These are phyloP conservation scores for Penicillium riverlandense DNA, from an alignment of 495 filamentous ascomycete species.

Conservation along the genomic window DNA sequence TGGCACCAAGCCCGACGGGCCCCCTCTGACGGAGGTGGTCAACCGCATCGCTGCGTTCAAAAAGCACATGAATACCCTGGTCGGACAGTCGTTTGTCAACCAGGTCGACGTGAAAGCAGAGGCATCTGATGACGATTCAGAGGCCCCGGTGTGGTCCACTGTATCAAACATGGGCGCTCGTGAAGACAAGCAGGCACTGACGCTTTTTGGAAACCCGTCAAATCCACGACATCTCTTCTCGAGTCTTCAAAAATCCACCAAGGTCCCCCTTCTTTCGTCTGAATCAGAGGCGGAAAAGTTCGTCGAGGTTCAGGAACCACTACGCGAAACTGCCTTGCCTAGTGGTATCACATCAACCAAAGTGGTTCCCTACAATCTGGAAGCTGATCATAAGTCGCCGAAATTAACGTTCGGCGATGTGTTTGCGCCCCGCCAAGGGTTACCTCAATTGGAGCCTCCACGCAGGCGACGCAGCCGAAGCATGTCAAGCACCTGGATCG, in stretches of 20 bases:
- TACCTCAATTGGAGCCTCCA: constrained; percentile 65
- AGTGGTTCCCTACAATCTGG: constrained; percentile 49
- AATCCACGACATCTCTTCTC: constrained; percentile 75
- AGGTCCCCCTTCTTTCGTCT: constrained; percentile 24
- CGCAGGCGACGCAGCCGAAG: constrained; percentile 23
- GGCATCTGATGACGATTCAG: constrained; percentile 29
- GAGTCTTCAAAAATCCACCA: constrained; percentile 57
- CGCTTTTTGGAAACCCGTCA: constrained; percentile 59
- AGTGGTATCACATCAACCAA: constrained; percentile 66
- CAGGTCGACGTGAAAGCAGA: constrained; percentile 35
- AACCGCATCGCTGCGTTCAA: constrained; percentile 41
- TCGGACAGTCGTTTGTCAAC: constrained; percentile 33
- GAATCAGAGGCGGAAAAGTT: constrained; percentile 37
- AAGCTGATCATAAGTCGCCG: constrained; percentile 28
- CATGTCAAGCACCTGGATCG: constrained; percentile 27
- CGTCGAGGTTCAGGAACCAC: constrained; percentile 35
- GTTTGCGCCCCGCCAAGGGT: constrained; percentile 62
- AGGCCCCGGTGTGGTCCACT: constrained; percentile 19
- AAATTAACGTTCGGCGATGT: constrained; percentile 70
- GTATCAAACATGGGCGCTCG: constrained; percentile 20
- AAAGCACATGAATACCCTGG: constrained; percentile 41
- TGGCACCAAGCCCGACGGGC: constrained; percentile 22
- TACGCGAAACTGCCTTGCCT: constrained; percentile 61
- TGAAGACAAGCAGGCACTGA: constrained; percentile 55
- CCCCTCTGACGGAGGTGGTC: constrained; percentile 30